Base-by-base conservation (phyloP, 1,139 yeast genomes). In the Geotrichum cucujoidarum region DNA sequence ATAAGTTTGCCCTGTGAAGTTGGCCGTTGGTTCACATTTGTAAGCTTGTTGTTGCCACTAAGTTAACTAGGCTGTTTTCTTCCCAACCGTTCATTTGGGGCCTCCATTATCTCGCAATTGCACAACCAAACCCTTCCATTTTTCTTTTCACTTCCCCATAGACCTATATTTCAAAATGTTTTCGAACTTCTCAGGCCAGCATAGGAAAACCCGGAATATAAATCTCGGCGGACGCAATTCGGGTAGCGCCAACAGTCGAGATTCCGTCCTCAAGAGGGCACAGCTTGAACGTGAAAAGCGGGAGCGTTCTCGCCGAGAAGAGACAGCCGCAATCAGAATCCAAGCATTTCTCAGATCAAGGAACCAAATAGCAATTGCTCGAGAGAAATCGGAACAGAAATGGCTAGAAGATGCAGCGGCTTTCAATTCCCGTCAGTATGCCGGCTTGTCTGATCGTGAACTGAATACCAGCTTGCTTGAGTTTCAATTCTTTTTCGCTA, bases 231-330 rank as follows among this genome's bases (percentile, higher is more conserved):
- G 70, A 56, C 60, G 43, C 60, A 63, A 53, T 59, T 61, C 55
- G 61, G 63, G 54, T 20, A 54, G 51, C 24, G 41, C 55, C 1
- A 34, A 32, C 14, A 50, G 64, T 53, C 62, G 72, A 48, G 62
- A 64, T 36, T 68, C 74, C 3, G 68, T 79, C 51, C 67, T 90
- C 18, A 78, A 76, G 53, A 78, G 75, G 53, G 80, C 95, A 3
- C 77, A 78, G 56, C 67, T 68, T 36, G 90, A 86, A 54, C 72
- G 97, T 31, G 75, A 73, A 52, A 75, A 75, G 51, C 72, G 97
- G 51, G 49, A 46, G 17, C 41, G 38, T 17, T 16, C 17, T 16
- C 41, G 49, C 13, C 17, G 38, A 4, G 36, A 36, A 30, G 49
- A 46, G 36, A 69, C 64, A 35, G 76, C 84, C 1, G 80, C 81